Evolutionary conservation across 1,139 yeast genomes (phyloP).

Genomic region (Kodamaea alishanica): DNA sequence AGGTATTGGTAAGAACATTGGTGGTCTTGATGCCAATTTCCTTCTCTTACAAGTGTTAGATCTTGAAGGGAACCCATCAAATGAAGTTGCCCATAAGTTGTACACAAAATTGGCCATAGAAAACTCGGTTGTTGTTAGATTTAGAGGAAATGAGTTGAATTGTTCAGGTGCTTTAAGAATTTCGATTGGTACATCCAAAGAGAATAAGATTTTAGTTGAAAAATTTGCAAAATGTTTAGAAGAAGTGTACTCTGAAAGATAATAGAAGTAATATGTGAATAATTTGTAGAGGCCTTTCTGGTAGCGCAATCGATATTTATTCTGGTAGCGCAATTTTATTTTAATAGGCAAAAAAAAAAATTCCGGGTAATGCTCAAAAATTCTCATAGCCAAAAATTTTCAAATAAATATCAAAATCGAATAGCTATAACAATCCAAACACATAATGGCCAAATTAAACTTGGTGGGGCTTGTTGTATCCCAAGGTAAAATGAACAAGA

Average conservation of each 20-base stretch:
- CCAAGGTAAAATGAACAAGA: slow-evolving; percentile 93
- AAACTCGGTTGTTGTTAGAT: slow-evolving; percentile 80
- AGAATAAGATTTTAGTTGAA: slow-evolving; percentile 55
- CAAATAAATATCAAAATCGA: too few species aligned
- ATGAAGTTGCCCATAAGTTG: slow-evolving; percentile 61
- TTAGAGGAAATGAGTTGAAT: slow-evolving; percentile 84
- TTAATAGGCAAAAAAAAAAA: too few species aligned
- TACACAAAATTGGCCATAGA: slow-evolving; percentile 69
- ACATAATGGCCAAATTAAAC: slow-evolving; percentile 77
- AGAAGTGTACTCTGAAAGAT: slow-evolving; percentile 9
- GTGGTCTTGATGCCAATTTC: slow-evolving; percentile 89
- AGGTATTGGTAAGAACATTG: slow-evolving; percentile 71
- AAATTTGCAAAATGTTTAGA: slow-evolving; percentile 36
- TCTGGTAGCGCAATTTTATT: too few species aligned
- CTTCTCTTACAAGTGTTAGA: slow-evolving; percentile 68
- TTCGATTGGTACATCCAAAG: slow-evolving; percentile 79
- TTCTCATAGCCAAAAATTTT: too few species aligned
- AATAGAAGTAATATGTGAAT: background rate
- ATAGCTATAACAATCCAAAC: background rate
- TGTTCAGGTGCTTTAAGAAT: slow-evolving; percentile 85
- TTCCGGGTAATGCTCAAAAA: background rate
- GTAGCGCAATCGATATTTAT: too few species aligned
- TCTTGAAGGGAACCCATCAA: slow-evolving; percentile 58
- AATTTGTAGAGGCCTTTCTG: too few species aligned
- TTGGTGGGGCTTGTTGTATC: slow-evolving; percentile 90